Base-by-base conservation (phyloP, 208 protist species). In the Lotmaria passim region DNA sequence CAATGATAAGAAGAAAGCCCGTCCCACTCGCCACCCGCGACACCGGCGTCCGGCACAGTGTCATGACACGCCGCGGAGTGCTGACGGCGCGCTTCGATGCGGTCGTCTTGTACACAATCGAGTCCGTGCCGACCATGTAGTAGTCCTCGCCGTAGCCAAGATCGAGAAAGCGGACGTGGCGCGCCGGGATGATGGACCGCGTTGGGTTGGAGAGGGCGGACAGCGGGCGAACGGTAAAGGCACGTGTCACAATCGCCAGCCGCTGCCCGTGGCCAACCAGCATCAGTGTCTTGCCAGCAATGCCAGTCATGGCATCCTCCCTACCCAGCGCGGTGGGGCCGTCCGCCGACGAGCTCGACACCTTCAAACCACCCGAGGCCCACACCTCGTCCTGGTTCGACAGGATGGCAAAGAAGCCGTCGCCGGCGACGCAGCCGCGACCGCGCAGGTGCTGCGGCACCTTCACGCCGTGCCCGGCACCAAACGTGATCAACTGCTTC, bases 121-220 rank as follows among this genome's bases (percentile, higher is more conserved):
- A 89, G 70, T 96, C 91, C 7, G 69, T 89, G 50, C 89, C 91
- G 4, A 96, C 80, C 89, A 96, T 94, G 73, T 90, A 94, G 77
- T 85, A 93, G 64, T 96, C 91, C 52, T 93, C 86, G 17, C 81
- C 81, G 60, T 91, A 90, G 38, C 91, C 89, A 12, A 96, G 56
- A 65, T 89, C 89, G 6, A 96, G 36, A 44, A 91, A 94, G 38
- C 87, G 85, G 5, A 94, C 69, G 24, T 84, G 86, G 3, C 91
- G 85, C 1, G 78, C 78, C 0, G 91, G 91, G n/a, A 96, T 87
- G 39, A 96, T 75, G 15, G 85, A 87, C 19, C 83, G 79, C 21
- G 82, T 88, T 10, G 82, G 83, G 57, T 87, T 91, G 7, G 82
- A 87, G 15, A 93, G 56, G 34, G 85, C 82, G 7, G 91, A 96